Base-by-base conservation (phyloP, 2,329 filamentous ascomycete species). In the Verticillium nubilum region DNA sequence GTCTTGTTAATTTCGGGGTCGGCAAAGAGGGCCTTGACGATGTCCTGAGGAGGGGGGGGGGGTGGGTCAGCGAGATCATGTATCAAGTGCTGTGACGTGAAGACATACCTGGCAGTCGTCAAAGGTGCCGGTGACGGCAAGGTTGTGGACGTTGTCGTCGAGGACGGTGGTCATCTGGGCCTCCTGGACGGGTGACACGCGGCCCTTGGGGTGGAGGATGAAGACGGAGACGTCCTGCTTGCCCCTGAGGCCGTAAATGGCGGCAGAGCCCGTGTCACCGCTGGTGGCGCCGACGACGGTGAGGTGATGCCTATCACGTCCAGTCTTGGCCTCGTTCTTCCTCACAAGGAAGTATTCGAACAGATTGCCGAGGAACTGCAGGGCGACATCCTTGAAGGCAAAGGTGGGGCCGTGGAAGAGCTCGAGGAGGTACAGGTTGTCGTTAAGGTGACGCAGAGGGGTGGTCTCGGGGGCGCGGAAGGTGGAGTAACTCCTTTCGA, bases 191-290 rank as follows among this genome's bases (percentile, higher is more conserved):
- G 92, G 91, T 72, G 89, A 92, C 63, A 98, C 89, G 66, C 92
- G 90, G 63, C 92, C 94, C 74, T 95, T 91, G 27, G 95, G 95
- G 74, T 94, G 89, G 68, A 98, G 83, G 71, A 99, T 98, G 78
- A 96, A 95, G 58, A 98, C 91, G 0, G 92, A 96, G 17, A 97
- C 91, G 80, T 99, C 95, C 77, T 96, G 93, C 86, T 98, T 98
- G 58, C 93, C 92, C 56, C 93, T 81, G 58, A 99, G 82, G 59
- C 95, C 95, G 71, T 98, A 97, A 67, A 99, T 98, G 65, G 95
- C 95, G 12, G 94, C 94, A 28, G 92, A 97, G 26, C 94, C 94
- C 28, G 94, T 98, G 63, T 92, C 91, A 64, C 92, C 92, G 68
- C 88, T 92, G 17, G 92, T 96, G 29, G 91, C 92, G 23, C 91